These are phyloP conservation scores for Aspergillus bridgeri DNA, from an alignment of 495 filamentous ascomycete species.

Conservation along the genomic window DNA sequence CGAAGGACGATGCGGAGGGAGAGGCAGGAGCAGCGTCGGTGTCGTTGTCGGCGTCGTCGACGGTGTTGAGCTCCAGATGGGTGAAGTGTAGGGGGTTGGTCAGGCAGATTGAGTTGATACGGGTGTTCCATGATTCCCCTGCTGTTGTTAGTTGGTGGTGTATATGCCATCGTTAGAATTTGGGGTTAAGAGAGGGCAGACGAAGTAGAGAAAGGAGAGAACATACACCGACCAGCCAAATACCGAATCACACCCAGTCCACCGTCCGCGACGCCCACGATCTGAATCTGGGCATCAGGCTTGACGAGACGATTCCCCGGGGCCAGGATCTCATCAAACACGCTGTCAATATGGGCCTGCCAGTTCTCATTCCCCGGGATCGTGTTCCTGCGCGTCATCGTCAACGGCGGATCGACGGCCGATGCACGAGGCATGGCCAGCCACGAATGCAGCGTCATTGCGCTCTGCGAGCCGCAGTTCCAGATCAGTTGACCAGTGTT, in stretches of 20 bases:
- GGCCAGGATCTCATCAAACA: conserved; percentile 61
- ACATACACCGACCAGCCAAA: conserved; percentile 54
- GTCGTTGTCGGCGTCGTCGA: neutral
- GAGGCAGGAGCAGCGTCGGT: no score
- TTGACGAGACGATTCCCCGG: conserved; percentile 31
- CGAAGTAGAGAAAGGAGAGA: neutral
- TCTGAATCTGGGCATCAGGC: conserved; percentile 51
- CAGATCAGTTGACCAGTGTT: conserved; percentile 71
- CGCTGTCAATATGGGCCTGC: conserved; percentile 55
- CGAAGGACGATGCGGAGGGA: conserved; percentile 22
- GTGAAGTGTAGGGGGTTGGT: conserved; percentile 30
- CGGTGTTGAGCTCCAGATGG: conserved; percentile 14
- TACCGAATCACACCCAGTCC: conserved; percentile 52
- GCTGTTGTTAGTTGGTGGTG: neutral
- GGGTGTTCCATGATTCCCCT: conserved; percentile 35
- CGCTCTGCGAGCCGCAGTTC: conserved; percentile 53
- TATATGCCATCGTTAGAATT: no score
- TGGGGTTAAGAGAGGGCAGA: neutral
- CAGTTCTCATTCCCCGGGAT: conserved; percentile 51
- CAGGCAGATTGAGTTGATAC: conserved; percentile 34
- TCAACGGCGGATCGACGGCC: conserved; percentile 43
- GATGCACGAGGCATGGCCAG: conserved; percentile 50
- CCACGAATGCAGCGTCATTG: conserved; percentile 55
- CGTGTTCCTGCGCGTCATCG: conserved; percentile 43
- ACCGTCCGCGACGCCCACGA: conserved; percentile 62